These are phyloP conservation scores for Alternaria brassicae DNA, from an alignment of 2,329 filamentous ascomycete species.

Conservation along the genomic window DNA sequence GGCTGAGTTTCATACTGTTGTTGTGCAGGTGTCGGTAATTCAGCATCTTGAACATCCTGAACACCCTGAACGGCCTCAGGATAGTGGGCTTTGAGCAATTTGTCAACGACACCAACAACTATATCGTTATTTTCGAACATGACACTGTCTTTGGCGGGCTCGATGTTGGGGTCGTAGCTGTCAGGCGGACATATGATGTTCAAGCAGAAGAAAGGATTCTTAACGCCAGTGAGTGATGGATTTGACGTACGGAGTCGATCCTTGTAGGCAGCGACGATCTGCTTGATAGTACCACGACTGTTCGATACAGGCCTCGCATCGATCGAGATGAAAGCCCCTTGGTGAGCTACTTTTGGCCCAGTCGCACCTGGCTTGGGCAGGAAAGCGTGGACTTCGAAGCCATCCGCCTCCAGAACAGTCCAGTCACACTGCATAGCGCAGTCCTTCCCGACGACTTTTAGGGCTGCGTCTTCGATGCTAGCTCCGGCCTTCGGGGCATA, in stretches of 20 bases:
- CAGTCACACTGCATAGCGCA: conserved; percentile 63
- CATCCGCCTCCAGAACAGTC: conserved; percentile 45
- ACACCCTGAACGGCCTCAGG: conserved; percentile 19
- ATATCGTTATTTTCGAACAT: conserved; percentile 66
- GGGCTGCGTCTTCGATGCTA: conserved; percentile 63
- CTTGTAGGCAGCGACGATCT: conserved; percentile 63
- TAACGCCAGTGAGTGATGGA: conserved; percentile 40
- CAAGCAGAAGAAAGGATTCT: conserved; percentile 68
- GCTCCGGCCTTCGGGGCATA: conserved; percentile 65
- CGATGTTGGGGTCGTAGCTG: conserved; percentile 75
- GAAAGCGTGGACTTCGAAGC: conserved; percentile 63
- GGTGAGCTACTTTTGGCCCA: conserved; percentile 48
- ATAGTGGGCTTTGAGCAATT: conserved; percentile 55
- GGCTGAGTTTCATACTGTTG: neutral
- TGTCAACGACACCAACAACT: conserved; percentile 54
- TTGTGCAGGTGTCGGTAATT: conserved; percentile 8
- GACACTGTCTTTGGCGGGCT: conserved; percentile 75
- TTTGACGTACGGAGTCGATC: conserved; percentile 53
- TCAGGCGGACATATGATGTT: conserved; percentile 67
- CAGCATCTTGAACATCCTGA: conserved; percentile 14
- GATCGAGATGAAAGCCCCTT: conserved; percentile 68
- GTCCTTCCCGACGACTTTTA: conserved; percentile 68
- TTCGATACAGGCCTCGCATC: conserved; percentile 70
- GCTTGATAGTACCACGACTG: conserved; percentile 64
- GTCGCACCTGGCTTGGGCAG: conserved; percentile 62